Conservation (phyloP, 441 rosid genomes). For the Flueggea neowawraea region DNA sequence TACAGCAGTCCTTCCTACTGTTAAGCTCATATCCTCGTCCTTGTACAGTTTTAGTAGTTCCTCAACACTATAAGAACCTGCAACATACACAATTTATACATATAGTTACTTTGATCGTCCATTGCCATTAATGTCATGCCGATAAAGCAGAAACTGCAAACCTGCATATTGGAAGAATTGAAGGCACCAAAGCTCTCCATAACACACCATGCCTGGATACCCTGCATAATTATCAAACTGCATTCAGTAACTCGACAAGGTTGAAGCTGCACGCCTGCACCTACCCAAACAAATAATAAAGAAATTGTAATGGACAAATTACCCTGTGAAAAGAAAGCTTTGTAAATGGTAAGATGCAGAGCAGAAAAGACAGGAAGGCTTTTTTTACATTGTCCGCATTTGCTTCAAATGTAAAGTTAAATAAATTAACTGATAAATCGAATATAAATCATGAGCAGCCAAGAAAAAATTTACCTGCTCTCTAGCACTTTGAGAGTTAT, state of each 20-base stretch:
- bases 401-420: too few species aligned
- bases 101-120: too few species aligned
- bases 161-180: constrained; percentile 94
- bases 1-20: too few species aligned
- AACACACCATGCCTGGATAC: constrained; percentile 89
- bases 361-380: neutral
- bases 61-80: too few species aligned
- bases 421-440: constrained; percentile 30
- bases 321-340: neutral
- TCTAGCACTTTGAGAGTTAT: too few species aligned
- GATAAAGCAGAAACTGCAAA: constrained; percentile 15
- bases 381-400: neutral
- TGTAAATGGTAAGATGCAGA: neutral
- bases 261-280: constrained; percentile 71
- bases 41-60: too few species aligned
- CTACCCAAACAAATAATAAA: constrained; percentile 1
- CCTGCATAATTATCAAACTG: constrained; percentile 38
- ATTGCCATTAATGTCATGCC: neutral
- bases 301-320: neutral
- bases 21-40: too few species aligned
- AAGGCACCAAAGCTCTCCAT: constrained; percentile 97
- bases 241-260: constrained; percentile 37
- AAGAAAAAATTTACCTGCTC: too few species aligned
- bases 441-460: too few species aligned
- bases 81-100: too few species aligned